Percentiles rank a stretch among this genome's conserved stretches.
phyloP scores from a whole-genome alignment of 2,329 filamentous ascomycete species.

The Cercospora nicotianae region DNA sequence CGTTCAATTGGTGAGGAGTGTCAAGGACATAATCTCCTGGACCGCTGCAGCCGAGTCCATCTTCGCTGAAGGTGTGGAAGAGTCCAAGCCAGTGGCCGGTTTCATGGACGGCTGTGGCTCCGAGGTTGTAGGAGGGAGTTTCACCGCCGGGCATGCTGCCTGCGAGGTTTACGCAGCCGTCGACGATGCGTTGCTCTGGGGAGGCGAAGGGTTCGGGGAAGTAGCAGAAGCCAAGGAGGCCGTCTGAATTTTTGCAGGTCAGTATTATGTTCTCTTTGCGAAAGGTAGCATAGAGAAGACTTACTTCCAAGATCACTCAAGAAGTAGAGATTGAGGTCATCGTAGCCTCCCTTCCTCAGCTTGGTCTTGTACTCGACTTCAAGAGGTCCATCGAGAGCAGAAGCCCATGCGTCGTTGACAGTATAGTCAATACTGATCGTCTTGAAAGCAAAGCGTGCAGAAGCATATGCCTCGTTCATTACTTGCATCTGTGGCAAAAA shows the following conservation, averaged over 20 bases:
- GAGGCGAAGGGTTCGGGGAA: conserved; percentile 42
- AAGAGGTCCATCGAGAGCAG: conserved; percentile 43
- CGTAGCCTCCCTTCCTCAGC: conserved; percentile 54
- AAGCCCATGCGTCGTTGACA: conserved; percentile 54
- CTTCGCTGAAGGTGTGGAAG: conserved; percentile 14
- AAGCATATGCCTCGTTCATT: conserved; percentile 44
- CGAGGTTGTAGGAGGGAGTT: conserved; percentile 44
- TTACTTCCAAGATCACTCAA: conserved; percentile 48
- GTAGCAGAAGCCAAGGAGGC: conserved; percentile 30
- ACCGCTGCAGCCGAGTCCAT: conserved; percentile 36
- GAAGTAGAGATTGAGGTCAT: conserved; percentile 57
- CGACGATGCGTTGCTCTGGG: conserved; percentile 42
- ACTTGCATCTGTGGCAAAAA: conserved; percentile 33
- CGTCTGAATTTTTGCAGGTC: conserved; percentile 8
- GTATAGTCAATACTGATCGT: conserved; percentile 48
- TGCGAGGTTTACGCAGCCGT: conserved; percentile 57
- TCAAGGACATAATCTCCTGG: conserved; percentile 45
- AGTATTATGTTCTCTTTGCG: background rate
- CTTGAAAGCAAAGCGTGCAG: conserved; percentile 51
- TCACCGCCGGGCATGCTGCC: conserved; percentile 53
- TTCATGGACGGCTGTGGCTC: conserved; percentile 46
- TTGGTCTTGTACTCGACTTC: conserved; percentile 50
- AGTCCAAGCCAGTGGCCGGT: conserved; percentile 42
- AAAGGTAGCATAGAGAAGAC: background rate
- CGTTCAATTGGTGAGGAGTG: conserved; percentile 36